Evolutionary conservation across 371 early-diverging fungal species (phyloP), one percentile per base, ranked within the genome.

Genomic region (Lichtheimia hyalospora): DNA sequence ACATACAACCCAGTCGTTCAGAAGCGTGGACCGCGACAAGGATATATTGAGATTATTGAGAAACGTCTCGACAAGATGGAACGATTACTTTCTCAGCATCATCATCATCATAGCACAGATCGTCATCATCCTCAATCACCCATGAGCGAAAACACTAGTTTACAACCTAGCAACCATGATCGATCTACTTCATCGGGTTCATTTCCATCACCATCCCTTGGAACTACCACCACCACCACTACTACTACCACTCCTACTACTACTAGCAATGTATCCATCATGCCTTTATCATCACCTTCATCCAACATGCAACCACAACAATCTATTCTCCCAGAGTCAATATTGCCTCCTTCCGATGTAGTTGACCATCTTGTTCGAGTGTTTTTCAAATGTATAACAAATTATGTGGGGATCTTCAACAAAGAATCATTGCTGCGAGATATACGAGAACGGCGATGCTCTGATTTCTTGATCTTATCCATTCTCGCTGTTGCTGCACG

Each of bases 21-120:
- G 62, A 91, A 92, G 63, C 80, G 92, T 8, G 91, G 79, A 5
- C 92, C 91, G 34, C 84, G 91, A 10, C 90, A 91, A 67, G 92
- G 92, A 20, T 88, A 89, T 55, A 89, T 89, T 39, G 91, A 90
- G 59, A 80, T 85, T 52, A 73, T 92, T 4, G 92, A 92, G 54
- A 82, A 81, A 65, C 71, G 90, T 43, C 68, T 92, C 27, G 87
- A 85, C 62, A 86, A 85, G 65, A 84, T 88, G 77, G 92, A 92
- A 64, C 80, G 43, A 8, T 41, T 60, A 43, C 42, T 58, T 20
- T 43, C 44, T 44, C 49, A 16, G 15, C 60, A 34, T n/a, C 54
- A 14, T 25, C 52, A 44, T 15, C 49, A 54, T 16, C 39, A 18
- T 48, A 49, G 58, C 21, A 44, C 21, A n/a, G 18, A 39, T 20